Conservation (phyloP, 768 basidiomycete species). For the Lentinula boryana region DNA sequence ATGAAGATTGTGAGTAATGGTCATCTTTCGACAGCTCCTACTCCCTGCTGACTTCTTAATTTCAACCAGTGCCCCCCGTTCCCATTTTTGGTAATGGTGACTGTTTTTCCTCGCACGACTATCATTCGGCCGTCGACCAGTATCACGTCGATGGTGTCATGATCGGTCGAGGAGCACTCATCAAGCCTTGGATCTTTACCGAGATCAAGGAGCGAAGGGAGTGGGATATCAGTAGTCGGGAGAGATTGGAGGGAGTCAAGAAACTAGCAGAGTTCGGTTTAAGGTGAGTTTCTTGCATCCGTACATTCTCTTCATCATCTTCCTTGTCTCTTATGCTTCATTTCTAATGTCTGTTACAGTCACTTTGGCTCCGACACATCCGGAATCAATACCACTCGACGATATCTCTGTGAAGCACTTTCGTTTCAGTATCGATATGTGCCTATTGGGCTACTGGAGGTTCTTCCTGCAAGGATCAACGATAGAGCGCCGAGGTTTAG, state of each 20-base stretch:
- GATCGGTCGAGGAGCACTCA: slow-evolving; percentile 91
- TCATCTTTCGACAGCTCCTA: background rate
- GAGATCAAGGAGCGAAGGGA: slow-evolving; percentile 90
- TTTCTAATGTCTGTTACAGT: slow-evolving; percentile 22
- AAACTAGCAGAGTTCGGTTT: slow-evolving; percentile 86
- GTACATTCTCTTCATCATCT: background rate
- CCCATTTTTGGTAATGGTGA: slow-evolving; percentile 98
- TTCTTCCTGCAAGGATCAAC: slow-evolving; percentile 75
- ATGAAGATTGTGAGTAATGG: slow-evolving; percentile 56
- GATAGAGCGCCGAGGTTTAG: slow-evolving; percentile 85
- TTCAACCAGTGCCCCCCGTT: slow-evolving; percentile 59
- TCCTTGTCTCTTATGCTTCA: background rate
- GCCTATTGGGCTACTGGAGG: slow-evolving; percentile 88
- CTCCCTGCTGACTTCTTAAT: background rate
- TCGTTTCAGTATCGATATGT: slow-evolving; percentile 97
- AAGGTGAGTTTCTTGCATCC: slow-evolving; percentile 37
- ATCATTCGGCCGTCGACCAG: slow-evolving; percentile 70
- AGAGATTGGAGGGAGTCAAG: slow-evolving; percentile 73
- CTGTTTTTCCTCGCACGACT: slow-evolving; percentile 82
- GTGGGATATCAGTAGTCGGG: slow-evolving; percentile 88
- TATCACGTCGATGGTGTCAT: slow-evolving; percentile 92
- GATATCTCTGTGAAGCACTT: slow-evolving; percentile 92
- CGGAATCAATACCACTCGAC: slow-evolving; percentile 85
- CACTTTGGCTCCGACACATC: slow-evolving; percentile 85
- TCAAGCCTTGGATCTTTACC: slow-evolving; percentile 96